Evolutionary conservation across 352 stramenopile species (phyloP).

Genomic region (Pythium rhizo-oryzae): DNA sequence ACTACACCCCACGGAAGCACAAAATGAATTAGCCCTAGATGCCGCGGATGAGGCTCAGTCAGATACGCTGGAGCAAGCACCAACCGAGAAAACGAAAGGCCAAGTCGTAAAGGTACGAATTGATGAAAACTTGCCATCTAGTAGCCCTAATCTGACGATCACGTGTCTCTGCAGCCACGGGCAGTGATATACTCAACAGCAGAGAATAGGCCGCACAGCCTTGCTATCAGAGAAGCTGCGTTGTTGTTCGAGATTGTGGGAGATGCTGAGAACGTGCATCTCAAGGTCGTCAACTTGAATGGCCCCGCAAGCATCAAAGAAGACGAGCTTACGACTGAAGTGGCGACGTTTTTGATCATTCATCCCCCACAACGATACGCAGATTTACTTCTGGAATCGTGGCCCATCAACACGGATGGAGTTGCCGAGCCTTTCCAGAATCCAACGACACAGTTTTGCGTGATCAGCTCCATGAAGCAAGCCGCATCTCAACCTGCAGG

Average conservation of each 20-base stretch:
- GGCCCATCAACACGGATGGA: conserved; percentile 29
- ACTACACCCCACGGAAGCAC: background rate
- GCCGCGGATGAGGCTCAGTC: background rate
- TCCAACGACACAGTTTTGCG: conserved; percentile 41
- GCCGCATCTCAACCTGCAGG: conserved; percentile 26
- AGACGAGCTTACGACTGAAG: conserved; percentile 32
- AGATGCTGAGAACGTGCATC: conserved; percentile 47
- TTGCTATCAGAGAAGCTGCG: conserved; percentile 45
- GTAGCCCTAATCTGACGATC: background rate
- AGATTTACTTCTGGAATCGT: conserved; percentile 32
- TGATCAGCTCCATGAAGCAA: conserved; percentile 33
- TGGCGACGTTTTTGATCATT: conserved; percentile 43
- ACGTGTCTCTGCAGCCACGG: conserved; percentile 33
- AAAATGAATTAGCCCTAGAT: conserved; percentile 26
- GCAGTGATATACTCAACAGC: conserved; percentile 44
- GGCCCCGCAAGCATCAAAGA: conserved; percentile 45
- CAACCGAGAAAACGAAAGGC: background rate
- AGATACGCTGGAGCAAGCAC: background rate
- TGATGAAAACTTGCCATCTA: background rate
- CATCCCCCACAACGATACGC: conserved; percentile 38
- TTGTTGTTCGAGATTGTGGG: conserved; percentile 51
- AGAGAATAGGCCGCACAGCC: background rate
- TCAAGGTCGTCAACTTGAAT: conserved; percentile 50
- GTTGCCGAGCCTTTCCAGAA: conserved; percentile 39
- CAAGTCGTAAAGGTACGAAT: background rate